Evolutionary conservation across 202 grass and related monocot species (phyloP).

Genomic region (Elaeis oleifera): DNA sequence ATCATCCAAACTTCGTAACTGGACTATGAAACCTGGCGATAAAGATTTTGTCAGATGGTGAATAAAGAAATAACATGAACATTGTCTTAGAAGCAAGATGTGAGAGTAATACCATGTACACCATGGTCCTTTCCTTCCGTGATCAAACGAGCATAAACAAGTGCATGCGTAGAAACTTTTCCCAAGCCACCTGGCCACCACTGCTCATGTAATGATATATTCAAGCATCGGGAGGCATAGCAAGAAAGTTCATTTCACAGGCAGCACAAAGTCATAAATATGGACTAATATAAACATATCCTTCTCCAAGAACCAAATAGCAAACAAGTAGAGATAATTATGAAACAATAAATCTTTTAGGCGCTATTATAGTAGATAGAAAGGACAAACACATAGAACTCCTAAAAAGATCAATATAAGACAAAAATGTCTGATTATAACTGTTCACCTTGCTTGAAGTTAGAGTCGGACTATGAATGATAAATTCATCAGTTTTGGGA

Average conservation of each 20-base stretch:
- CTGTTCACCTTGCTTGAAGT: conserved; percentile 92
- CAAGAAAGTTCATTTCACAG: neutral
- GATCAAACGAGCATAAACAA: conserved; percentile 87
- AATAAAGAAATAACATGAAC: conserved; percentile 6
- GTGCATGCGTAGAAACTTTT: conserved; percentile 88
- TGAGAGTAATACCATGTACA: conserved; percentile 63
- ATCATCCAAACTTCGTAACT: conserved; percentile 89
- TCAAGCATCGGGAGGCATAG: conserved; percentile 5
- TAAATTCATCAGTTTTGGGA: conserved; percentile 74
- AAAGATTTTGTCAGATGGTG: conserved; percentile 11
- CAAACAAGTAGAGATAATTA: no score
- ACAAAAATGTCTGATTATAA: no score
- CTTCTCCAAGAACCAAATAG: no score
- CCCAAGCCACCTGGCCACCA: conserved; percentile 99
- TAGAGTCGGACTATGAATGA: conserved; percentile 90
- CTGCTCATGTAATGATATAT: conserved; percentile 33
- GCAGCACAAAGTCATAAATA: neutral
- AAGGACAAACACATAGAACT: conserved; percentile 14
- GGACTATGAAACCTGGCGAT: conserved; percentile 86
- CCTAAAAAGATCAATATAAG: neutral
- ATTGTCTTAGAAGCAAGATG: neutral
- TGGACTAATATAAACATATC: no score
- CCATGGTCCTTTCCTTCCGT: conserved; percentile 84
- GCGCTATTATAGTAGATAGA: neutral
- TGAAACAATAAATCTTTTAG: no score